phyloP scores from a whole-genome alignment of 1,284 basidiomycete species.

The Naganishia liquefaciens region DNA sequence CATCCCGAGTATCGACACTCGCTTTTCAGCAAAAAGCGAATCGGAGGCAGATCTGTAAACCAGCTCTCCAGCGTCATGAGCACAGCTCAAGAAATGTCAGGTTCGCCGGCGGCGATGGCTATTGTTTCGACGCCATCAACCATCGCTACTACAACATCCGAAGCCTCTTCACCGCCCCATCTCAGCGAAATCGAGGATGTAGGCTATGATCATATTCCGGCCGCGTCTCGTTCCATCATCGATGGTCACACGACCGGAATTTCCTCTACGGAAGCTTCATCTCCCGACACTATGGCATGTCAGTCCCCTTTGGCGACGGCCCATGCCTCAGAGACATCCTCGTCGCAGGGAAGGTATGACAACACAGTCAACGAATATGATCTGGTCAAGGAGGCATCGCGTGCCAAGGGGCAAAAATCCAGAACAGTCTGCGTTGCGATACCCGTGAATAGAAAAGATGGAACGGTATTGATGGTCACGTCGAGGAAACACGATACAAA shows the following conservation, averaged over 20 bases:
- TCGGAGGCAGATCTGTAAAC: not conserved
- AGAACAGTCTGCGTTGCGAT: slow-evolving; percentile 47
- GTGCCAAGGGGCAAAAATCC: slow-evolving; percentile 21
- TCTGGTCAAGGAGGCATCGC: slow-evolving; percentile 27
- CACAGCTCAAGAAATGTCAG: not conserved
- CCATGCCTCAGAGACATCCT: not conserved
- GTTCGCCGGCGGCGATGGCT: not conserved
- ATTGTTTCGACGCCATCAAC: slow-evolving; percentile 12
- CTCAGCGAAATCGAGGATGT: slow-evolving; percentile 13
- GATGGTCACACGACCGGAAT: slow-evolving; percentile 17
- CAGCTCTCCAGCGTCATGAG: slow-evolving; percentile 2
- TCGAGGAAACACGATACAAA: slow-evolving; percentile 45
- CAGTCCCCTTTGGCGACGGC: not conserved
- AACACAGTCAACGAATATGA: slow-evolving; percentile 25
- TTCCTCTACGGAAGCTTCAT: slow-evolving; percentile 17
- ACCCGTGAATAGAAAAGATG: slow-evolving; percentile 39
- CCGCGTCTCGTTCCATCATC: not conserved
- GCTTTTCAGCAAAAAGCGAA: not conserved
- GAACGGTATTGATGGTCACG: slow-evolving; percentile 48
- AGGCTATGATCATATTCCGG: not conserved
- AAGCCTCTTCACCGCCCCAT: slow-evolving; percentile 11
- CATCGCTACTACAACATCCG: slow-evolving; percentile 17
- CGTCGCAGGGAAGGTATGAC: slow-evolving; percentile 22
- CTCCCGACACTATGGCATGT: not conserved
- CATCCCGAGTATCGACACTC: too few species aligned